Conservation (phyloP, 148 eudicot genomes). For the Silene uniflora region DNA sequence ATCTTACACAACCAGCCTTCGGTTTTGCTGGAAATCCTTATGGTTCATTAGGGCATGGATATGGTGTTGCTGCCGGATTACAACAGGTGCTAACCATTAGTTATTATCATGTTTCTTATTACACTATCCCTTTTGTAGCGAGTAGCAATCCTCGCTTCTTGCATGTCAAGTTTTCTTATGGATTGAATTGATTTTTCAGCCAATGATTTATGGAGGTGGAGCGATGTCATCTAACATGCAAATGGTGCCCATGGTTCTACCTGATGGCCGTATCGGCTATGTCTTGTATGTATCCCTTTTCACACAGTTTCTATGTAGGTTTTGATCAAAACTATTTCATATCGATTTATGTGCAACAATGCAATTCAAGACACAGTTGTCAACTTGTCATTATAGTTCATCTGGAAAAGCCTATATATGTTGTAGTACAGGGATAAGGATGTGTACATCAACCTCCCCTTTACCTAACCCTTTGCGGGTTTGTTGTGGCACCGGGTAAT, state of each 20-base stretch:
- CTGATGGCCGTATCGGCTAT: slow-evolving; percentile 96
- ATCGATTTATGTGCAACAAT: no score
- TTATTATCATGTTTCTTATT: background rate
- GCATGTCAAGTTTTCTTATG: no score
- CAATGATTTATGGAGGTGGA: slow-evolving; percentile 88
- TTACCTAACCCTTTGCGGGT: no score
- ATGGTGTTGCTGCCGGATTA: slow-evolving; percentile 59
- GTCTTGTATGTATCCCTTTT: slow-evolving; percentile 66
- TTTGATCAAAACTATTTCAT: no score
- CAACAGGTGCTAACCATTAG: slow-evolving; percentile 48
- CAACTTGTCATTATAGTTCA: no score
- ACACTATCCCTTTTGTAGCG: no score
- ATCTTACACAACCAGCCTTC: slow-evolving; percentile 59
- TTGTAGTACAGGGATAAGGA: no score
- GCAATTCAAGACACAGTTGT: no score
- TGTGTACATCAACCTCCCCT: no score
- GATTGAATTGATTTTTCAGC: slow-evolving; percentile 41
- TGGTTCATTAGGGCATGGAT: slow-evolving; percentile 62
- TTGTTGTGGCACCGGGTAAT: no score
- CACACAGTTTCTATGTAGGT: no score
- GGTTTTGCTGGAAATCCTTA: slow-evolving; percentile 70
- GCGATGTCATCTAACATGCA: slow-evolving; percentile 99
- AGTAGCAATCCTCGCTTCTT: background rate
- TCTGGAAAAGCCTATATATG: no score
- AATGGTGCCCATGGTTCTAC: slow-evolving; percentile 98